Base-by-base conservation (phyloP, 352 stramenopile species). In the Phytophthora agathidicida region DNA sequence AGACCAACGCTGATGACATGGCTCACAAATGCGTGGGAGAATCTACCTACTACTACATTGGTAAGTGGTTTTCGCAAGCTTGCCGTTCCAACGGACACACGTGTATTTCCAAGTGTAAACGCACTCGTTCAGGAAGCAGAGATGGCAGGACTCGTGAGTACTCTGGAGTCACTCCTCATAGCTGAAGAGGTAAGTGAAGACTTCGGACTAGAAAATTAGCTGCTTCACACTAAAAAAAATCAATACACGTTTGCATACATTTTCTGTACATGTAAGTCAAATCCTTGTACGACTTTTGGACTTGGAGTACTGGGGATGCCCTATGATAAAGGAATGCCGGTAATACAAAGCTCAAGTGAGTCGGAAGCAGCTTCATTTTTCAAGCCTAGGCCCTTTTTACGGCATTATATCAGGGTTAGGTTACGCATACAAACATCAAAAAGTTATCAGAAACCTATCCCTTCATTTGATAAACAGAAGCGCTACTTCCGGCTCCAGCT, bases 401-500 rank as follows among this genome's bases (percentile, higher is more conserved):
- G 19, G 26, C 16, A 38, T 3, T 20, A 8, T 16, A 11, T 27
- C 2, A 50, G 43, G 43, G 43, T 39, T 50, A 38, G 27, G 43
- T 14, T 37, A 50, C 38, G 1, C 19, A 39, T 39, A 30, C 27
- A 50, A 30, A 48, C 2, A 23, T n/a, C 14, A 35, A 7, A 19
- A 24, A n/a, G n/a, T n/a, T n/a, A n/a, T n/a, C n/a, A n/a, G n/a
- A n/a, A n/a, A n/a, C n/a, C n/a, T n/a, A n/a, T 8, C 26, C 23
- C 17, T 36, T 35, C 41, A 35, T 48, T 48, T 48, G 11, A 13
- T 26, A 48, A 48, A 48, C n/a, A n/a, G 26, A 48, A 48, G 41
- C 41, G 45, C 7, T 74, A 68, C 49, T 24, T 33, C 1, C 49
- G 57, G n/a, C 32, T 54, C 26, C 35, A 51, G 20, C 36, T 50